Conservation (phyloP, 495 filamentous ascomycete species). For the Aspergillus kassunensis region DNA sequence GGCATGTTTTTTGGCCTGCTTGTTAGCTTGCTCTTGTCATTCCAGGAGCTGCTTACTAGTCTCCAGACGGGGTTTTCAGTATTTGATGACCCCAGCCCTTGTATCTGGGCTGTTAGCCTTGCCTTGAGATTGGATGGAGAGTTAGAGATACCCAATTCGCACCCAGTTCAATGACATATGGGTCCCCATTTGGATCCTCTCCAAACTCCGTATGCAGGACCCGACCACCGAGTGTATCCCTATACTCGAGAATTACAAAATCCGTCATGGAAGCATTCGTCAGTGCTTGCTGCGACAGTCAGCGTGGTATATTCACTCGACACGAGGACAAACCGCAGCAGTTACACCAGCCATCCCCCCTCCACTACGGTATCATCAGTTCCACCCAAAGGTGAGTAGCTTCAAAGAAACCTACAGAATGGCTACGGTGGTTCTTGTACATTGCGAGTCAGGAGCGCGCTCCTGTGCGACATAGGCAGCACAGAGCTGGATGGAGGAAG, state of each 20-base stretch:
- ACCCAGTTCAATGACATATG: constrained; percentile 62
- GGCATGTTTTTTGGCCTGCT: constrained; percentile 56
- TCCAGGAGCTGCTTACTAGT: constrained; percentile 34
- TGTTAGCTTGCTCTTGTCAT: background rate
- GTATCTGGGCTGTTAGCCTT: constrained; percentile 42
- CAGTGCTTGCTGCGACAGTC: constrained; percentile 53
- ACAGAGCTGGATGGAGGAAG: constrained; percentile 14
- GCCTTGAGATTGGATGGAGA: background rate
- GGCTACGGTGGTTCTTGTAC: constrained; percentile 38
- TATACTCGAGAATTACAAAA: constrained; percentile 68
- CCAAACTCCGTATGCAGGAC: constrained; percentile 58
- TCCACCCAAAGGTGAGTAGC: background rate
- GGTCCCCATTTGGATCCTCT: constrained; percentile 41
- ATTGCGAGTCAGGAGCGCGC: constrained; percentile 19
- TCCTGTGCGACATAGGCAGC: constrained; percentile 19
- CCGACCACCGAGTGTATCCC: constrained; percentile 60
- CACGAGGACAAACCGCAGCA: constrained; percentile 49
- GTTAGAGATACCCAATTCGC: constrained; percentile 57
- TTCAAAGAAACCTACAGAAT: constrained; percentile 31
- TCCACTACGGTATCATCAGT: constrained; percentile 20
- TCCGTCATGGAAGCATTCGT: constrained; percentile 60
- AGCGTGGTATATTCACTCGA: background rate
- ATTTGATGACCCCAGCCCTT: constrained; percentile 52
- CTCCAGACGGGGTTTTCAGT: constrained; percentile 66
- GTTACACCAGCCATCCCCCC: constrained; percentile 62